Evolutionary conservation across 129 eudicot species (phyloP), one percentile per base, ranked within the genome.

Genomic region (Saposhnikovia divaricata): DNA sequence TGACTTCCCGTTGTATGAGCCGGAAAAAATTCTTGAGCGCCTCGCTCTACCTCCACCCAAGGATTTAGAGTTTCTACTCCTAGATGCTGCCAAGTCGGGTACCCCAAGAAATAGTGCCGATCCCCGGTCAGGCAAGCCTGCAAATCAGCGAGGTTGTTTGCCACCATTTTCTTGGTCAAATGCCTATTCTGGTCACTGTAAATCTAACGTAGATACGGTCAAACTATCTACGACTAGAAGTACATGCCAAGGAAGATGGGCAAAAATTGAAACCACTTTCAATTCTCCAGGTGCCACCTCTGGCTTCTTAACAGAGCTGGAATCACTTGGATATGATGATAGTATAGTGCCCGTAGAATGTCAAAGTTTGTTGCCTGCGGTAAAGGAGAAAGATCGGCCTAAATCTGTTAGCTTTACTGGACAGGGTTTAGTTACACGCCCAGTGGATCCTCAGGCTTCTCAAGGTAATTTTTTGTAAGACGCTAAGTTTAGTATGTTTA

Each of bases 91-190:
- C 85, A 96, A 92, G 84, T 85, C 92, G 57, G 75, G 92, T 11
- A 78, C 89, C 66, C 84, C 90, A 80, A 90, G 87, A 81, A 87
- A 80, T 83, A 80, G 57, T 77, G 28, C 86, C 78, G 91, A 89
- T 81, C 76, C 85, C n/a, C 87, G 83, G 78, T 38, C 83, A 44
- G 81, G 82, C 82, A 88, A 79, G 78, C 79, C 89, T 73, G 81
- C 77, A 79, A 85, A 87, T 83, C 86, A 84, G 25, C 89, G 93
- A 83, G 89, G 84, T 75, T 87, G 95, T 83, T 84, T 92, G 84
- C 97, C 97, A 38, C 91, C 98, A 42, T 92, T 96, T 84, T 86
- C 98, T 65, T 96, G 99, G 99, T 96, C 99, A 37, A 93, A 89
- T 73, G 72, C 82, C 57, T 90, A 87, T 61, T 85, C 91, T 63